Percentiles rank a stretch among this genome's conserved stretches.
Conservation (phyloP, 108 stramenopile genomes). For the Fragilaria radians region DNA sequence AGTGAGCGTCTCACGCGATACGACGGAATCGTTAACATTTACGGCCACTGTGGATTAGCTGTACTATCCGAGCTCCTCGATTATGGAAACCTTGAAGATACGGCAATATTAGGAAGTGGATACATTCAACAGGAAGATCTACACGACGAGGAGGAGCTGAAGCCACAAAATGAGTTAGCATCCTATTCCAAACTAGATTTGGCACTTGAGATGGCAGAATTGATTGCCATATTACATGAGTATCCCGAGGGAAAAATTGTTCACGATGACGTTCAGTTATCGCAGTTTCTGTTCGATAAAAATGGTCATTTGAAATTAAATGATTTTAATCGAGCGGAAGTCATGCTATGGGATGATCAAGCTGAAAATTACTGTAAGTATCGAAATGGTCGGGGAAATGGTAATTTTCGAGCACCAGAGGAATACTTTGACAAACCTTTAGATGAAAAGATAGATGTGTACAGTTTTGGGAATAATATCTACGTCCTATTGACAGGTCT, state of each 20-base stretch:
- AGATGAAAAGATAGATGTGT: conserved; percentile 68
- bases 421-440: conserved; percentile 45
- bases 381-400: conserved; percentile 43
- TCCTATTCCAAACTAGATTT: conserved; percentile 51
- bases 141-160: conserved; percentile 33
- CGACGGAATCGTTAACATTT: conserved; percentile 59
- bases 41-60: conserved; percentile 55
- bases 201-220: conserved; percentile 59
- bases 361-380: conserved; percentile 51
- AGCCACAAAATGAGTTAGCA: conserved; percentile 50
- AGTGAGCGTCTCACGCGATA: conserved; percentile 60
- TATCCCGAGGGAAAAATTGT: conserved; percentile 53
- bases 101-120: conserved; percentile 19
- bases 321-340: conserved; percentile 74
- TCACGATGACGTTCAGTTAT: conserved; percentile 50
- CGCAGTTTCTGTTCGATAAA: conserved; percentile 47
- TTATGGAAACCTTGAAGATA: neutral
- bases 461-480: conserved; percentile 47
- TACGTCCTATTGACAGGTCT: conserved; percentile 43
- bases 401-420: conserved; percentile 59
- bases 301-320: conserved; percentile 49
- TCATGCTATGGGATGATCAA: conserved; percentile 47
- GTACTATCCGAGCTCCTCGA: conserved; percentile 9
- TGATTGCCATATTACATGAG: conserved; percentile 64
- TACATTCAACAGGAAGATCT: conserved; percentile 24